Conservation (phyloP, 2,329 filamentous ascomycete genomes). For the Colletotrichum tofieldiae region DNA sequence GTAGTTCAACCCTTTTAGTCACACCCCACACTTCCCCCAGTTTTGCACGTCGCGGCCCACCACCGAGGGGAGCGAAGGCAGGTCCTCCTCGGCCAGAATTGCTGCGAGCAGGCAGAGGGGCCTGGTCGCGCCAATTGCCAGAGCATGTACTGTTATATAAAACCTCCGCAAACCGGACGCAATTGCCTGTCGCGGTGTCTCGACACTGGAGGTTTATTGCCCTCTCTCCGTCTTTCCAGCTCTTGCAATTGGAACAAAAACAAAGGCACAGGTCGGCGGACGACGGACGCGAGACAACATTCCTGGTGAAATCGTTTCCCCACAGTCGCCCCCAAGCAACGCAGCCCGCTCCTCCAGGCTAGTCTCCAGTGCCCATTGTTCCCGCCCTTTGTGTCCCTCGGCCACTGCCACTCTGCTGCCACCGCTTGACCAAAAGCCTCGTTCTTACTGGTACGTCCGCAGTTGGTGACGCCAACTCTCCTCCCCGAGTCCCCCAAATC, state of each 20-base stretch:
- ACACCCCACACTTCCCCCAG: slow-evolving; percentile 41
- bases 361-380: slow-evolving; percentile 25
- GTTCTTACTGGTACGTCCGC: slow-evolving; percentile 39
- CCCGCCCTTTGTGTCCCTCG: slow-evolving; percentile 24
- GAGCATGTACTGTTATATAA: slow-evolving; percentile 6
- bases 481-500: slow-evolving; percentile 7
- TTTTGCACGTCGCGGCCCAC: slow-evolving; percentile 39
- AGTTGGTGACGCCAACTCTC: slow-evolving; percentile 31
- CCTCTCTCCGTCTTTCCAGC: not conserved
- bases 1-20: slow-evolving; percentile 25
- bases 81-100: slow-evolving; percentile 42
- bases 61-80: slow-evolving; percentile 38
- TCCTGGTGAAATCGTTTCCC: slow-evolving; percentile 1
- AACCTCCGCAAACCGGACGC: slow-evolving; percentile 21
- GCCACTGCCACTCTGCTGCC: slow-evolving; percentile 1
- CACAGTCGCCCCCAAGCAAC: slow-evolving; percentile 3
- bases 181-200: slow-evolving; percentile 9
- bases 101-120: slow-evolving; percentile 32
- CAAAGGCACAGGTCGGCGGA: not conserved
- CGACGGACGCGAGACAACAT: not conserved
- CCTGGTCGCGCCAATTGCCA: slow-evolving; percentile 1
- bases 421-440: slow-evolving; percentile 38
- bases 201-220: not conserved
- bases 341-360: slow-evolving; percentile 1
- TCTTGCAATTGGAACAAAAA: slow-evolving; percentile 1